Percentiles rank a stretch among this genome's conserved stretches.
Conservation (phyloP, 2,329 filamentous ascomycete species). For the Pyrenophora graminea region DNA sequence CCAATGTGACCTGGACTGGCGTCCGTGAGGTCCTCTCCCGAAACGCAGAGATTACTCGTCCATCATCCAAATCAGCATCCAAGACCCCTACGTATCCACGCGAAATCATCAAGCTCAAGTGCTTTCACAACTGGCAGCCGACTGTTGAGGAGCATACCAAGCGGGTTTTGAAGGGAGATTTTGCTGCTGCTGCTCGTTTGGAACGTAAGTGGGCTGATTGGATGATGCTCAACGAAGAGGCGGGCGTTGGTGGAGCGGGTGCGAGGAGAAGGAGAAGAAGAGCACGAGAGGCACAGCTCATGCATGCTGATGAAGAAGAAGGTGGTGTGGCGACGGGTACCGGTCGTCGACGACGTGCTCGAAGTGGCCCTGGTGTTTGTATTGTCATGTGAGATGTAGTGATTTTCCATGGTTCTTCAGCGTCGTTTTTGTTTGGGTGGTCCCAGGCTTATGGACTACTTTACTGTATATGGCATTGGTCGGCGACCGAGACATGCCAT, state of each 20-base stretch:
- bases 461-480: no score
- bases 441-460: background rate
- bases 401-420: background rate
- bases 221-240: conserved; percentile 90
- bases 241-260: conserved; percentile 66
- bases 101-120: conserved; percentile 84
- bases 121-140: conserved; percentile 93
- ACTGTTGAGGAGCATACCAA: conserved; percentile 93
- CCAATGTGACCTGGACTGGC: conserved; percentile 89
- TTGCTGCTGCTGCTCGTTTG: conserved; percentile 73
- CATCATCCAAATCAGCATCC: conserved; percentile 37
- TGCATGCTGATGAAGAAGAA: conserved; percentile 81
- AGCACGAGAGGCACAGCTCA: conserved; percentile 77
- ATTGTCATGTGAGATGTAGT: conserved; percentile 51
- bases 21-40: conserved; percentile 83
- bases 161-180: conserved; percentile 77
- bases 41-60: conserved; percentile 73
- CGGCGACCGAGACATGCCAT: no score
- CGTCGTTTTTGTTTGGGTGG: background rate
- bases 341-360: conserved; percentile 51
- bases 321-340: conserved; percentile 50
- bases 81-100: conserved; percentile 64
- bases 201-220: conserved; percentile 92
- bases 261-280: conserved; percentile 72
- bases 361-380: conserved; percentile 54